phyloP scores from a whole-genome alignment of 345 rosid species.

The Brassica incana region DNA sequence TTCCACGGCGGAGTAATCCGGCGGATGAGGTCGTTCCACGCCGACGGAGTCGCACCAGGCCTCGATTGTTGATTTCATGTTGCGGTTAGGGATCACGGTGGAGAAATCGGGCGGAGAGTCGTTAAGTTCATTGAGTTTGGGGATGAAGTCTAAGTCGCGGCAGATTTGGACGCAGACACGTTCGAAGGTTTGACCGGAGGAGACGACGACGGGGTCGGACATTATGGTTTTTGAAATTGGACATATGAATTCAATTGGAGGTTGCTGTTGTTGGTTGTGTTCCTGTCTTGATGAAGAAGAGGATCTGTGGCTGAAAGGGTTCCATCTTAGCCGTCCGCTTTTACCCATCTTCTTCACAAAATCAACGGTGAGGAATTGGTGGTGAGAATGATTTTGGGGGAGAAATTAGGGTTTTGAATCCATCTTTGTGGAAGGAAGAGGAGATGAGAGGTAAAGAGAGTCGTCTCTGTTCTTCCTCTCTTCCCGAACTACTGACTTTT shows the following conservation, averaged over 20 bases:
- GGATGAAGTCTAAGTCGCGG: constrained; percentile 48
- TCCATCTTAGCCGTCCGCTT: constrained; percentile 64
- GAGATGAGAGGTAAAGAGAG: not conserved
- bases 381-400: not conserved
- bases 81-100: constrained; percentile 60
- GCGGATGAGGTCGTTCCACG: constrained; percentile 40
- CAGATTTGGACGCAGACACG: constrained; percentile 68
- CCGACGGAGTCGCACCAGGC: constrained; percentile 59
- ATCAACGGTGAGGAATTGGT: constrained; percentile 6
- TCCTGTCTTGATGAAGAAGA: constrained; percentile 26
- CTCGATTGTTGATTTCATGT: constrained; percentile 62
- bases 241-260: constrained; percentile 69
- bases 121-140: constrained; percentile 43
- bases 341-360: constrained; percentile 56
- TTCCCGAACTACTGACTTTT: constrained; percentile 28
- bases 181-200: constrained; percentile 89
- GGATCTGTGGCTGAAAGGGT: constrained; percentile 52
- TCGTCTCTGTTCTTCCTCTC: constrained; percentile 32
- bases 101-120: constrained; percentile 63
- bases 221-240: constrained; percentile 65
- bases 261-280: not conserved
- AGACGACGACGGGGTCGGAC: constrained; percentile 81
- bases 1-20: constrained; percentile 59
- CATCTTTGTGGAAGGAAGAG: constrained; percentile 6
- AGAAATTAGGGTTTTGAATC: constrained; percentile 15